These are phyloP conservation scores for Chalciporus pseudorubinellus DNA, from an alignment of 768 basidiomycete genomes.

Conservation along the genomic window DNA sequence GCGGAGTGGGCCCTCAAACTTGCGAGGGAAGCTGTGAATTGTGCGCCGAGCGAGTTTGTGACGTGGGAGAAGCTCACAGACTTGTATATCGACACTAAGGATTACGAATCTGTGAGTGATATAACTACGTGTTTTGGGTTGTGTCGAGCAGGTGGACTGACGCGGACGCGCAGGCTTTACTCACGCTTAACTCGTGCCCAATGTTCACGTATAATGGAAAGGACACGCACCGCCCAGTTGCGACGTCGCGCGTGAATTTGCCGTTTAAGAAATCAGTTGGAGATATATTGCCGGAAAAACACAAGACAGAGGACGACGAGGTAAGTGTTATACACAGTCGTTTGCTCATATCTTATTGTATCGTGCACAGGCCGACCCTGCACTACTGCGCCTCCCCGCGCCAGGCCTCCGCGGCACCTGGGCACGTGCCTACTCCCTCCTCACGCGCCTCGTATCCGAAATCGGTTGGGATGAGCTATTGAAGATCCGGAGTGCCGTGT, in stretches of 20 bases:
- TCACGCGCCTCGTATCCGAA: constrained; percentile 87
- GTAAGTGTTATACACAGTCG: constrained; percentile 34
- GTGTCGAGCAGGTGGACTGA: background rate
- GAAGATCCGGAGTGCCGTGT: constrained; percentile 89
- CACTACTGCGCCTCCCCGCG: constrained; percentile 90
- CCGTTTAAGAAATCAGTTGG: constrained; percentile 84
- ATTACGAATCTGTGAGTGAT: constrained; percentile 64
- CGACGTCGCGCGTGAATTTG: constrained; percentile 77
- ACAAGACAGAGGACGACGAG: constrained; percentile 82
- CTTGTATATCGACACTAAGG: constrained; percentile 85
- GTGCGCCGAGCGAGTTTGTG: constrained; percentile 97
- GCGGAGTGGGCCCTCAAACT: constrained; percentile 87
- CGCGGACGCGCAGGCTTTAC: constrained; percentile 50
- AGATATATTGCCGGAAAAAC: constrained; percentile 85
- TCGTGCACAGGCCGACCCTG: constrained; percentile 76
- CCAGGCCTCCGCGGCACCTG: constrained; percentile 95
- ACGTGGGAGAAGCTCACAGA: constrained; percentile 99
- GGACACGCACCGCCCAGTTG: constrained; percentile 83
- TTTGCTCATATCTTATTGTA: background rate
- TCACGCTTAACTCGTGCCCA: constrained; percentile 97
- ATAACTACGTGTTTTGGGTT: background rate
- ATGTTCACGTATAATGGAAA: constrained; percentile 99
- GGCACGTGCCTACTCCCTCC: constrained; percentile 88
- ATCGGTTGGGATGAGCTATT: constrained; percentile 99
- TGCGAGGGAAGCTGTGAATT: constrained; percentile 94